phyloP scores from a whole-genome alignment of 805 yeast species.

The Yamadazyma scolyti region DNA sequence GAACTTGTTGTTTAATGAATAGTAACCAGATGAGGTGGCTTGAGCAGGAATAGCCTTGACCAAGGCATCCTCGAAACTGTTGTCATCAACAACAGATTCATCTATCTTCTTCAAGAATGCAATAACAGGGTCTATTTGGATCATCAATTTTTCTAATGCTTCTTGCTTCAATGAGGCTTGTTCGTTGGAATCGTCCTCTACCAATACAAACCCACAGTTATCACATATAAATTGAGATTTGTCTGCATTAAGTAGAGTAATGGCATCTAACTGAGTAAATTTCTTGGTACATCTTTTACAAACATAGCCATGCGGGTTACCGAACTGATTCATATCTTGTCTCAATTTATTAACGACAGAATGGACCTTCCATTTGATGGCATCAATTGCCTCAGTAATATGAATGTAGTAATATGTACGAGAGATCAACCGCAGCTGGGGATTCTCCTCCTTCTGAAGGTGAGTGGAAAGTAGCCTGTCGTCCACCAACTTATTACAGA shows the following conservation, averaged over 20 bases:
- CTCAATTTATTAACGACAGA: conserved; percentile 74
- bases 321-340: conserved; percentile 77
- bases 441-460: conserved; percentile 53
- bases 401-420: conserved; percentile 85
- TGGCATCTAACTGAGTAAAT: conserved; percentile 84
- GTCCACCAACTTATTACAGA: conserved; percentile 77
- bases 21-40: conserved; percentile 64
- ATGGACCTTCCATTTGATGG: conserved; percentile 95
- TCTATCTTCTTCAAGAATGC: conserved; percentile 61
- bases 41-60: conserved; percentile 83
- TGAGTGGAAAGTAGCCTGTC: conserved; percentile 75
- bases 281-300: conserved; percentile 84
- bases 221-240: conserved; percentile 80
- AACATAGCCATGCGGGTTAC: conserved; percentile 90
- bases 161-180: conserved; percentile 80
- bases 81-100: conserved; percentile 37
- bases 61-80: conserved; percentile 50
- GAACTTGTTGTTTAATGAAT: conserved; percentile 52
- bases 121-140: conserved; percentile 84
- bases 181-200: conserved; percentile 86
- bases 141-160: conserved; percentile 78
- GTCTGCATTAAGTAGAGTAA: conserved; percentile 75
- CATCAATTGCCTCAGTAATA: conserved; percentile 89
- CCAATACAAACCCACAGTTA: conserved; percentile 68
- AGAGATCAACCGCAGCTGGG: conserved; percentile 61